These are phyloP conservation scores for Trichoderma harzianum DNA, from an alignment of 2,329 filamentous ascomycete species.

Conservation along the genomic window DNA sequence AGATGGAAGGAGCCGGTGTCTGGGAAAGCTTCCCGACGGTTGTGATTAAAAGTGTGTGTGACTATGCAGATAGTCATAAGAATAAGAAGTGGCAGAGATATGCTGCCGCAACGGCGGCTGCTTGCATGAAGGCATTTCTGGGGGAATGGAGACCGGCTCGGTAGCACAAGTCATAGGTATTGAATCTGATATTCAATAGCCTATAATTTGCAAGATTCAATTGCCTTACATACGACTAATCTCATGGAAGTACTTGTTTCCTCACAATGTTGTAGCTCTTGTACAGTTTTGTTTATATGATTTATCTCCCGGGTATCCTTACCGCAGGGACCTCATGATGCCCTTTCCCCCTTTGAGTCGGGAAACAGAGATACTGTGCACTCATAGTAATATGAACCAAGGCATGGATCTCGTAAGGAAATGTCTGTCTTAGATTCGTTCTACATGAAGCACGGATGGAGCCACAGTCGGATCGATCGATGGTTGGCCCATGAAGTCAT, in stretches of 20 bases:
- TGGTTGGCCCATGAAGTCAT: neutral
- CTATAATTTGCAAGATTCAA: neutral
- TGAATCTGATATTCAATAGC: no score
- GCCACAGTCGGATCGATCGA: neutral
- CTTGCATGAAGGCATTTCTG: conserved; percentile 12
- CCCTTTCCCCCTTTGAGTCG: neutral
- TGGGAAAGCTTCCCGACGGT: conserved; percentile 32
- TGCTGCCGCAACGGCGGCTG: conserved; percentile 20
- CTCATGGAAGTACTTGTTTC: neutral
- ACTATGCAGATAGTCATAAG: conserved; percentile 40
- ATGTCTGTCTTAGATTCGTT: neutral
- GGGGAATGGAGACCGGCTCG: neutral
- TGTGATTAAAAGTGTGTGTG: conserved; percentile 36
- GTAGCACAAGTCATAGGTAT: neutral
- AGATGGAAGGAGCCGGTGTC: conserved; percentile 33
- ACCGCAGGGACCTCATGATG: neutral
- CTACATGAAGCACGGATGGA: neutral
- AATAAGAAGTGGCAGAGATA: conserved; percentile 32
- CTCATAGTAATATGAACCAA: neutral
- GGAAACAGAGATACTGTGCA: neutral
- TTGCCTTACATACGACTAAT: neutral
- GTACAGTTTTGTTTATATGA: neutral
- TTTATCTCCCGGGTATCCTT: neutral
- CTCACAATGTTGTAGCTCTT: neutral
- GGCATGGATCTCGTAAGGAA: neutral